These are phyloP conservation scores for Rhodocollybia butyracea DNA, from an alignment of 768 basidiomycete genomes.

Conservation along the genomic window DNA sequence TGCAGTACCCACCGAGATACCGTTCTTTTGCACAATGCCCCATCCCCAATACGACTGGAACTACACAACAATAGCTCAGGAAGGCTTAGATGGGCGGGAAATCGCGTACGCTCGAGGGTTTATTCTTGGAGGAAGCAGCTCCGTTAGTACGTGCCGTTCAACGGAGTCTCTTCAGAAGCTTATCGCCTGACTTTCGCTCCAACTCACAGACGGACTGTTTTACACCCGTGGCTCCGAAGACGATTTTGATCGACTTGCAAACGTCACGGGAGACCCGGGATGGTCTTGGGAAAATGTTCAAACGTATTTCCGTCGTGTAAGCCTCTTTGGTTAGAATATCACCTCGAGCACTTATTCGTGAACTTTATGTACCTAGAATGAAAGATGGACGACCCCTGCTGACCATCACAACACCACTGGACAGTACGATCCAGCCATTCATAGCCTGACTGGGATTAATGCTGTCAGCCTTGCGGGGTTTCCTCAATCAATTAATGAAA, in stretches of 20 bases:
- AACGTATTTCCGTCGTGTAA: constrained; percentile 13
- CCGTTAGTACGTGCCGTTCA: constrained; percentile 3
- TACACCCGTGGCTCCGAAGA: constrained; percentile 16
- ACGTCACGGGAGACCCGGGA: constrained; percentile 13
- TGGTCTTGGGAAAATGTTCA: constrained; percentile 19
- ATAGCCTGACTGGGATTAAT: constrained; percentile 26
- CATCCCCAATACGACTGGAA: constrained; percentile 9
- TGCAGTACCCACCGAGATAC: not conserved
- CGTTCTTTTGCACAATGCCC: constrained; percentile 5
- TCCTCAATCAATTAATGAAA: constrained; percentile 24
- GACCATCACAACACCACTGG: constrained; percentile 15
- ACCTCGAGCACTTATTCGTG: not conserved
- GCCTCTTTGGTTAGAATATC: not conserved
- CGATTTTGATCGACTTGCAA: constrained; percentile 15
- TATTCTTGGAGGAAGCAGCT: constrained; percentile 10
- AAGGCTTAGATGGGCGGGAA: not conserved
- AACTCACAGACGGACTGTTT: constrained; percentile 10
- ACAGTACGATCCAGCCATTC: constrained; percentile 27
- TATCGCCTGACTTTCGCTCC: not conserved
- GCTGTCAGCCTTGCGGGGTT: constrained; percentile 23
- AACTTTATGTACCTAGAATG: not conserved
- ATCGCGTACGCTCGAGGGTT: constrained; percentile 1
- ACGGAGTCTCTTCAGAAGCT: not conserved
- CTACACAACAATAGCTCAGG: constrained; percentile 6
- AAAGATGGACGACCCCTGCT: constrained; percentile 15